phyloP scores from a whole-genome alignment of 139 green algal species.

The Trebouxia sp. region DNA sequence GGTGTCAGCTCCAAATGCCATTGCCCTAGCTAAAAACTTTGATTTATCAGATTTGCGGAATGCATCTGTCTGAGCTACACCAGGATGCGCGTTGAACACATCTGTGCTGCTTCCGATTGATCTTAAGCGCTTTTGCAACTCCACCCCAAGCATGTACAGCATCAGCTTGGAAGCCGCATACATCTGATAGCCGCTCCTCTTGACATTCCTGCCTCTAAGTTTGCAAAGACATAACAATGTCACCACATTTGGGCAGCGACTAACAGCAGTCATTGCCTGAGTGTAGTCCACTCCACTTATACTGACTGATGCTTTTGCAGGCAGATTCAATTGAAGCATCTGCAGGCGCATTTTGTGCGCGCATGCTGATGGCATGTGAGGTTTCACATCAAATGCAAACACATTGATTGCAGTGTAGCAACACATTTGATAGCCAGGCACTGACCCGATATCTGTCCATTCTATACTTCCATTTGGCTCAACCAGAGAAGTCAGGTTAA shows the following conservation, averaged over 20 bases:
- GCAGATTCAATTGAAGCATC: no score
- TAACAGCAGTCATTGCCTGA: no score
- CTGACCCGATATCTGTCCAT: conserved; percentile 36
- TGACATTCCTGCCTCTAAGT: neutral
- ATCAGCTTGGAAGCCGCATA: conserved; percentile 8
- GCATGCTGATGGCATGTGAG: no score
- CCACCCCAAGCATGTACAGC: conserved; percentile 18
- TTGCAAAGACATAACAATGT: no score
- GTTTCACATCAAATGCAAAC: neutral
- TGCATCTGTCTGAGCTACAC: conserved; percentile 23
- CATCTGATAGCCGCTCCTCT: conserved; percentile 1
- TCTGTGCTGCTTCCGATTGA: conserved; percentile 1
- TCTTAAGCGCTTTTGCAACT: conserved; percentile 19
- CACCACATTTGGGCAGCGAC: no score
- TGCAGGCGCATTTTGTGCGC: no score
- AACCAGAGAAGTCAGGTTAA: conserved; percentile 29
- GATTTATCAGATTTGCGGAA: conserved; percentile 18
- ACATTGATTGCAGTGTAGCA: no score
- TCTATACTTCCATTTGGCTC: conserved; percentile 37
- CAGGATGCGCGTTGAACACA: conserved; percentile 12
- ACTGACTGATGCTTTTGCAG: no score
- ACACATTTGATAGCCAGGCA: no score
- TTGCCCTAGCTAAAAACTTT: neutral
- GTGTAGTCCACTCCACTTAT: no score
- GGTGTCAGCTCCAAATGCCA: neutral